Evolutionary conservation across 169 alveolate species (phyloP), one percentile per base, ranked within the genome.

Genomic region (Plasmodium relictum): DNA sequence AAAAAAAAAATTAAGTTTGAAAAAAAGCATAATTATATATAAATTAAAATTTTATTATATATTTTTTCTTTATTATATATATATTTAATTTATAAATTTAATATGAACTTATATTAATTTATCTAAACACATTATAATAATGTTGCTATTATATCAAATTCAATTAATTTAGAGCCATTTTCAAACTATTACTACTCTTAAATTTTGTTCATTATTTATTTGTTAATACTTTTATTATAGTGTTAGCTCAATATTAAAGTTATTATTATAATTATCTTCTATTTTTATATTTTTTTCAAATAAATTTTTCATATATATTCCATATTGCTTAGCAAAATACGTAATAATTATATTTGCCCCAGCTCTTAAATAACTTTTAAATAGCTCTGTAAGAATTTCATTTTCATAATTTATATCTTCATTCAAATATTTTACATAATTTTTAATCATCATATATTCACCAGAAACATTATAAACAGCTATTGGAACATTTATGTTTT

Each of bases 261-360:
- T 69, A 48, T 45, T 87, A 39, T 24, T 74, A 37, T 16, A 52
- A 87, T 74, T 61, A 73, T 87, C 88, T 24, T 74, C 88, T 20
- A 65, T 24, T 20, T 31, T 48, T 0, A 88, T 68, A 39, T 63
- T 52, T 39, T 91, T 72, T 62, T 88, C 74, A 85, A 88, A 93
- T 73, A 56, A 88, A 20, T 83, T 76, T 92, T 54, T 88, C 92
- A 74, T 88, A 88, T 61, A 89, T 71, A 76, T 86, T 54, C 94
- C 94, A 59, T 88, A 91, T 50, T 88, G 92, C 88, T 88, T 94
- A 18, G 96, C 95, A 69, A 87, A 97, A 85, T 96, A 95, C 31
- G 98, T 95, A 63, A 96, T 94, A 6, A 97, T 93, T 6, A 96
- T 89, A 88, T 94, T 96, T 44, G 97, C 95, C 9, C 99, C 99